Base-by-base conservation (phyloP, 441 rosid species). In the Populus hybrid region DNA sequence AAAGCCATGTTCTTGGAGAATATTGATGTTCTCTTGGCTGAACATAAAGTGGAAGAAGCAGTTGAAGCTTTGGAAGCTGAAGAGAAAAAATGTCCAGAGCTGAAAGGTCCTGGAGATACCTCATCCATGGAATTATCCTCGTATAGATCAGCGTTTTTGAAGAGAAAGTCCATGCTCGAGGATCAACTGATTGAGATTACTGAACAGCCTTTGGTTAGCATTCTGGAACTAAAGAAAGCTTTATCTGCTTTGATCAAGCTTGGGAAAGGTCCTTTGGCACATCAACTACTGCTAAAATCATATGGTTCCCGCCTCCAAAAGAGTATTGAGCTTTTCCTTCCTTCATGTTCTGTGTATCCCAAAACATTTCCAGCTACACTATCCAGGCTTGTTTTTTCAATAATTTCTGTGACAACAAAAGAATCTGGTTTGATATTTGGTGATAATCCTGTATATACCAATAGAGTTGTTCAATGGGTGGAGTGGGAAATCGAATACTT, bases 401-500 rank as follows among this genome's bases (percentile, higher is more conserved):
- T 75, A 32, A 89, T 95, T 80, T 94, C 92, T 24, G 70, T 74
- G 64, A 79, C 97, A 72, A 86, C 88, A 18, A 91, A 87, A 80
- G 97, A 91, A 82, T 92, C 99, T 2, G 84, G 91, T 73, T 86
- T 78, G 3, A 79, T 94, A 79, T 94, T 95, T 76, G 98, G 98
- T 23, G 98, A 95, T 80, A 79, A 94, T 80, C 99, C 97, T 14
- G 82, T 89, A 7, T 95, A 90, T 83, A 90, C 93, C 24, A 94
- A 89, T 82, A 88, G 92, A 83, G 84, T 94, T 70, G 97, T 95
- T 83, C 98, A 92, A 76, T 94, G 97, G 98, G 98, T 94, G 72
- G 99, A 95, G 83, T 88, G 95, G 91, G 94, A 95, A 85, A 92
- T 92, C 63, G 99, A 95, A 86, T 91, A 77, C 79, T 87, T 94